Evolutionary conservation across 805 yeast species (phyloP), one percentile per base, ranked within the genome.

Genomic region (Wickerhamiella australiensis): DNA sequence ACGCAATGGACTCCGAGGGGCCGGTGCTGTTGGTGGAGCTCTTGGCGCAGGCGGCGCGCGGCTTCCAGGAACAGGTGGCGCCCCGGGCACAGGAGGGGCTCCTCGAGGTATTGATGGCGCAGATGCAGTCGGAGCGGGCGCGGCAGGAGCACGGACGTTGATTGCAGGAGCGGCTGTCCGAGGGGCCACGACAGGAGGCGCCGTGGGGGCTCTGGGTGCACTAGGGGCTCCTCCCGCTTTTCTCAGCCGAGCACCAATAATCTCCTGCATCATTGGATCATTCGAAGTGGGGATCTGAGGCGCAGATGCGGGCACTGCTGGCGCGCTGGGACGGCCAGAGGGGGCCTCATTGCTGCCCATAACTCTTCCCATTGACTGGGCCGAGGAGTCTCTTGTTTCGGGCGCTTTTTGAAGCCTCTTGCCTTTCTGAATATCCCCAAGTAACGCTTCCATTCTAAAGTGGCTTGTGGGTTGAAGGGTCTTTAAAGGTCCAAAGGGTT

Each of bases 341-440:
- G 37, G 38, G 9, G 33, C 33, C 33, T 29, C 33, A 29, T 29
- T 29, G 13, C 42, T 22, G n/a, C 63, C 66, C 17, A 54, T 58
- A 36, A 59, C 49, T 29, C 64, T 54, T 43, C 76, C 71, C 22
- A 72, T 71, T 27, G 77, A 63, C 53, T 54, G 46, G 2, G 88
- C 85, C 51, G 83, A 76, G 67, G 95, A 66, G 70, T 77, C 80
- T 65, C 75, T 67, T 54, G 96, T 75, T 54, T 60, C 64, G 1
- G 85, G 77, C 54, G 81, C 79, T 59, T 78, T 80, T 50, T 82
- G 68, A 31, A 57, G 54, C 42, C 58, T 64, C 47, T 61, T 66
- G 20, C 88, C 90, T 54, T 83, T 82, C 59, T 86, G 76, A 56
- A 90, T 90, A 62, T 85, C 94, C 26, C 92, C 85, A 22, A 90